Base-by-base conservation (phyloP, 306 rosid genomes). In the Vigna trinervia region DNA sequence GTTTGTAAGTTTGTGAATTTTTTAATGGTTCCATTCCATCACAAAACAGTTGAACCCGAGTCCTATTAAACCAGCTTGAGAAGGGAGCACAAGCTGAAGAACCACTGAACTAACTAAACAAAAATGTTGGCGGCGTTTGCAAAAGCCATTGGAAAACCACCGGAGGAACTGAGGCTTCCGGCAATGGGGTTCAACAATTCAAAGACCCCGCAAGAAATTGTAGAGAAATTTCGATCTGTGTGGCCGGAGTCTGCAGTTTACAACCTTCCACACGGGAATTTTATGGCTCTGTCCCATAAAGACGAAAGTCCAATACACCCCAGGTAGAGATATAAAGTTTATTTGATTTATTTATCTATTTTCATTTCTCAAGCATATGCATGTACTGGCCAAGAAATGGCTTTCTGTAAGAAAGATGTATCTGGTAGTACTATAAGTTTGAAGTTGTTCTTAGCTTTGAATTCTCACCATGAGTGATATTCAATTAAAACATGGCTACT, bases 91-190 rank as follows among this genome's bases (percentile, higher is more conserved):
- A 54, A 51, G 14, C 26, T 65, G 56, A 67, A 28, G 71, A 71
- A 28, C 8, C 69, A 56, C 17, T 78, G 75, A 77, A 38, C 32
- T 36, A 8, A 17, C 59, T 12, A 32, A 78, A 20, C 30, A 68
- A 34, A 82, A 65, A 90, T 90, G 90, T 83, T 87, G 77, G 86
- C 86, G 3, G 85, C 79, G 77, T 88, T 88, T 58, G 85, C 80
- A 64, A 90, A 84, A 81, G 83, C 75, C 34, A 71, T 54, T 10
- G 91, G 88, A 66, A 88, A 80, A 9, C 89, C 90, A 67, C 90
- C 94, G 0, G 74, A 74, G 73, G 92, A 86, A 77, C 83, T 90
- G 75, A 73, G 73, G 71, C 85, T 84, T 60, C 89, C 90, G 22
- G 77, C 84, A 50, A 13, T 14, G 46, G 81, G 43, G 12, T 76